Evolutionary conservation across 495 filamentous ascomycete species (phyloP).

Genomic region (Letharia lupina): DNA sequence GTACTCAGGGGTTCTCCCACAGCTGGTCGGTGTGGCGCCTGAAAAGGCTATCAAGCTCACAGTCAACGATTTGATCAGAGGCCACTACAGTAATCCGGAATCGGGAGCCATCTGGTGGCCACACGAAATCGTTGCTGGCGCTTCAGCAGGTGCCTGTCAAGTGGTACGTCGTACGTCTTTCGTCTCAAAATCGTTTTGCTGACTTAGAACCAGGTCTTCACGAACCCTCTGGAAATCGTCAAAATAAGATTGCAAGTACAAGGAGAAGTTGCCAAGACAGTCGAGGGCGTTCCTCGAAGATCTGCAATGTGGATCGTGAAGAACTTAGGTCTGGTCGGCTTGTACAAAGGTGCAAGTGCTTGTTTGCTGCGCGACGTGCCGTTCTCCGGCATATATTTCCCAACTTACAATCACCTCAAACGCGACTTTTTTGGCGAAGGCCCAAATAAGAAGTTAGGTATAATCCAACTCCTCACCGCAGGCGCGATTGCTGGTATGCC

Average conservation of each 20-base stretch:
- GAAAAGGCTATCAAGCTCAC: conserved; percentile 99
- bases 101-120: conserved; percentile 62
- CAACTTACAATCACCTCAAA: conserved; percentile 90
- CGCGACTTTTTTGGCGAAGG: conserved; percentile 87
- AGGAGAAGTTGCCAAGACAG: conserved; percentile 84
- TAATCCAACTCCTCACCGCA: conserved; percentile 85
- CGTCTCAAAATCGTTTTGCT: neutral
- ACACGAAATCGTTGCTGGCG: conserved; percentile 80
- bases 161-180: conserved; percentile 56
- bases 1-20: conserved; percentile 90
- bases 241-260: conserved; percentile 98
- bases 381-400: conserved; percentile 98
- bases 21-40: conserved; percentile 92
- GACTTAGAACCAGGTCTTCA: conserved; percentile 60
- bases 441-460: conserved; percentile 78
- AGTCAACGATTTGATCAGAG: conserved; percentile 86
- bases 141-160: conserved; percentile 85
- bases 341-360: conserved; percentile 96
- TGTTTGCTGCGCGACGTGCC: conserved; percentile 93
- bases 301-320: conserved; percentile 96
- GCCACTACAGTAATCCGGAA: conserved; percentile 65
- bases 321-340: conserved; percentile 86
- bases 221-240: conserved; percentile 96
- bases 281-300: conserved; percentile 69
- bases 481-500: conserved; percentile 99